Percentiles rank a stretch among this genome's conserved stretches.
Evolutionary conservation across 768 basidiomycete genomes (phyloP).

Genomic region (Suillus plorans): DNA sequence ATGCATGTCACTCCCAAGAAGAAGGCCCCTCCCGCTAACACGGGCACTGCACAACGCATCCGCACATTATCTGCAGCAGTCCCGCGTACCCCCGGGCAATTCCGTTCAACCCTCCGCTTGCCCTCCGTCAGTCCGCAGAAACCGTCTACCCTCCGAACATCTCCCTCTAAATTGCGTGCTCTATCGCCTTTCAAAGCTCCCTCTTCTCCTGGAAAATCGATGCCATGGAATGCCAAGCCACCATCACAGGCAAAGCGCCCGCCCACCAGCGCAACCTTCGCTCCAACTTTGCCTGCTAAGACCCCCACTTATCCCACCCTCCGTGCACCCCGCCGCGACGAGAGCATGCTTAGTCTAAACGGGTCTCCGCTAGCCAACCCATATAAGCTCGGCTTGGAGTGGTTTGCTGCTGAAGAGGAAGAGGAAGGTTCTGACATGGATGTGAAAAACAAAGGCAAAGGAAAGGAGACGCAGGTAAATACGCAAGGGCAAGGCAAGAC

Average conservation of each 20-base stretch:
- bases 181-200: conserved; percentile 53
- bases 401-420: conserved; percentile 47
- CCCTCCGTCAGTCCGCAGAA: conserved; percentile 40
- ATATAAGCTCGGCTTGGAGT: conserved; percentile 61
- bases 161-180: conserved; percentile 33
- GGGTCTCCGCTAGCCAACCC: conserved; percentile 84
- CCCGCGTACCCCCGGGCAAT: not conserved
- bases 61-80: conserved; percentile 34
- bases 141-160: conserved; percentile 24
- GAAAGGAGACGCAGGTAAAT: conserved; percentile 21
- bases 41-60: conserved; percentile 51
- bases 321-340: conserved; percentile 70
- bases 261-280: conserved; percentile 71
- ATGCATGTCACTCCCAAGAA: conserved; percentile 53
- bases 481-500: conserved; percentile 19
- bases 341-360: conserved; percentile 78
- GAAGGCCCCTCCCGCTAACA: conserved; percentile 48
- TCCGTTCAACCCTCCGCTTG: conserved; percentile 26
- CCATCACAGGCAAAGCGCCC: conserved; percentile 28
- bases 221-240: conserved; percentile 15
- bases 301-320: conserved; percentile 44
- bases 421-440: conserved; percentile 26
- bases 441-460: conserved; percentile 23
- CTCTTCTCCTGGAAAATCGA: conserved; percentile 28
- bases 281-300: conserved; percentile 52